Evolutionary conservation across 129 eudicot species (phyloP).

Genomic region (Gnaphalium uliginosum): DNA sequence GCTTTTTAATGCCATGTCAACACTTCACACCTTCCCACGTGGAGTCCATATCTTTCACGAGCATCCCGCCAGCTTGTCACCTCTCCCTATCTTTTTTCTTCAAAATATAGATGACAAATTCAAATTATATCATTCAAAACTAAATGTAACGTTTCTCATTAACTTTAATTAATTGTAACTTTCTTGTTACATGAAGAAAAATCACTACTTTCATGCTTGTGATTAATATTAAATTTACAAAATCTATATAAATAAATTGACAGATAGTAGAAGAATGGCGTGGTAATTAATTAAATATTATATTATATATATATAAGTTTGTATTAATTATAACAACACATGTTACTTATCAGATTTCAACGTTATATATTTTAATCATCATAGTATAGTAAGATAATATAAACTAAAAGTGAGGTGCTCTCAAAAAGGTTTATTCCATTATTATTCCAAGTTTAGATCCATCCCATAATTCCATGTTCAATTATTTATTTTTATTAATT

Average conservation of each 20-base stretch:
- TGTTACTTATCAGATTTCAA: slow-evolving; percentile 14
- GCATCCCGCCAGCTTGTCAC: slow-evolving; percentile 23
- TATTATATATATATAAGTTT: background rate
- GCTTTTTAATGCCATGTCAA: slow-evolving; percentile 33
- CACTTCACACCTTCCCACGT: slow-evolving; percentile 24
- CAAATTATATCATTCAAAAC: no score
- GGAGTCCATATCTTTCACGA: slow-evolving; percentile 25
- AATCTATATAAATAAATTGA: no score
- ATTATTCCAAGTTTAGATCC: no score
- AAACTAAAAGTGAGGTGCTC: slow-evolving; percentile 12
- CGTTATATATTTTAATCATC: slow-evolving; percentile 6
- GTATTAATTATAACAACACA: slow-evolving; percentile 7
- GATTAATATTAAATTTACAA: no score
- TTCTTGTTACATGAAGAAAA: no score
- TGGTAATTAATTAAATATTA: background rate
- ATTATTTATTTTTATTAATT: no score
- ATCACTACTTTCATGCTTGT: no score
- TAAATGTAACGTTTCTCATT: no score
- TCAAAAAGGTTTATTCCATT: background rate
- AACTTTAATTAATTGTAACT: no score
- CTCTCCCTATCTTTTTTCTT: background rate
- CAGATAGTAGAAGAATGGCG: no score
- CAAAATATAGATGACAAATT: no score
- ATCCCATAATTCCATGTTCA: no score
- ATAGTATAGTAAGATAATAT: slow-evolving; percentile 17